These are phyloP conservation scores for Metschnikowia koreensis DNA, from an alignment of 805 yeast genomes.

Conservation along the genomic window DNA sequence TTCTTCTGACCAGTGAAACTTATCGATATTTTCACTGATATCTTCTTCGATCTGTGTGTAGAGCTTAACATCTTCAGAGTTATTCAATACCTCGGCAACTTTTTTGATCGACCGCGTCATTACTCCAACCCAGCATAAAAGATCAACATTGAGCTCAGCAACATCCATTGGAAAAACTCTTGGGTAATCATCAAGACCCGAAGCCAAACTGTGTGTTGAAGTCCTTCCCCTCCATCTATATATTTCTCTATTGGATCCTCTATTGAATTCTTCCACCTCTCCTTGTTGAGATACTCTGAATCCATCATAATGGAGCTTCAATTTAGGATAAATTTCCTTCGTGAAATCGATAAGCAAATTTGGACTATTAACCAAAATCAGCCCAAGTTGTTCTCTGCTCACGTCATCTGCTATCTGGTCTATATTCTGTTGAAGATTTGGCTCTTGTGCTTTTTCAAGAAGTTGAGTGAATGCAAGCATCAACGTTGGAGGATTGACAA, in stretches of 20 bases:
- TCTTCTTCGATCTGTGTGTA: conserved; percentile 55
- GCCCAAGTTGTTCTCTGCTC: conserved; percentile 34
- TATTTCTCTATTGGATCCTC: conserved; percentile 54
- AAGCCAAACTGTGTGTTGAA: conserved; percentile 77
- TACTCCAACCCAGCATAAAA: conserved; percentile 89
- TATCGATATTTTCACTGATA: conserved; percentile 63
- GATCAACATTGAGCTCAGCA: conserved; percentile 88
- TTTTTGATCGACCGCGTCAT: conserved; percentile 81
- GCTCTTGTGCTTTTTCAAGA: conserved; percentile 30
- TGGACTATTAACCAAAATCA: conserved; percentile 55
- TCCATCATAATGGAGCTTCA: conserved; percentile 79
- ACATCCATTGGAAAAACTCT: conserved; percentile 76
- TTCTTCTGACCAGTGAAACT: conserved; percentile 75
- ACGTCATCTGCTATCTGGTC: conserved; percentile 17
- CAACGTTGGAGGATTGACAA: conserved; percentile 95
- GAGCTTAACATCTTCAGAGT: conserved; percentile 53
- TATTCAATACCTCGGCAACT: conserved; percentile 63
- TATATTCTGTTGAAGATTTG: conserved; percentile 1
- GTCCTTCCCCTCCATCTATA: conserved; percentile 96
- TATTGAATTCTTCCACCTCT: conserved; percentile 64
- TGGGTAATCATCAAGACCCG: conserved; percentile 96
- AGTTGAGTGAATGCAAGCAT: conserved; percentile 67
- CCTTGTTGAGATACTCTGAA: conserved; percentile 82
- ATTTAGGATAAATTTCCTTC: conserved; percentile 66
- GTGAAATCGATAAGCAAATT: conserved; percentile 60